Base-by-base conservation (phyloP, 129 eudicot species). In the Gnaphalium uliginosum region DNA sequence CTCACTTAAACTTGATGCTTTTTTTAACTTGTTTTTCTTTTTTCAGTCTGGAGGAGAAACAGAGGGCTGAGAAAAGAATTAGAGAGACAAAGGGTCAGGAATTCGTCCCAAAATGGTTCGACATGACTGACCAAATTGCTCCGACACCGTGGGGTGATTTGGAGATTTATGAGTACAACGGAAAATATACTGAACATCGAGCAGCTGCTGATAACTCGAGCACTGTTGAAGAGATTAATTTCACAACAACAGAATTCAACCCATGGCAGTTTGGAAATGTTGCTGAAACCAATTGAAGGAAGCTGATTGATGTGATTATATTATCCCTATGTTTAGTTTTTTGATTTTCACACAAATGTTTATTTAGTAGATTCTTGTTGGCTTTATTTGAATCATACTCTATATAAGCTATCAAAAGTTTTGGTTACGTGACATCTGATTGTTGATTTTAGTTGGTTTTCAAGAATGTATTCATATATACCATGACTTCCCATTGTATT, bases 81-180 rank as follows among this genome's bases (percentile, higher is more conserved):
- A 76, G 96, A 30, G 97, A 94, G 68, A 79, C 96, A 2, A 88
- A 91, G 77, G 88, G 89, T 15, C 81, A 85, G 15, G 56, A 85
- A 22, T 89, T 90, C 63, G 50, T 67, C 3, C 96, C 98, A 13
- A 88, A 79, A 79, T 94, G 98, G 98, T 94, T 94, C 61, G 90
- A 94, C 56, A 67, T 25, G 68, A 81, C 97, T 1, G 85, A 79
- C 58, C 97, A 94, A 79, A 63, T 79, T 39, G 78, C 93, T 59
- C 75, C 96, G n/a, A 94, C 97, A 3, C 98, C 98, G 1, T 94
- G 98, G 98, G 98, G 97, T 11, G 98, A 94, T 2, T 72, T 94
- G 86, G 98, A 94, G 74, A 81, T 94, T 9, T 94, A 90, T 4
- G 85, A 81, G 25, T 90, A 74, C 77, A 90, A 94, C 25, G 96